Percentiles rank a stretch among this genome's conserved stretches.
Evolutionary conservation across 1,284 basidiomycete genomes (phyloP).

Genomic region (Laetiporus sulphureus): DNA sequence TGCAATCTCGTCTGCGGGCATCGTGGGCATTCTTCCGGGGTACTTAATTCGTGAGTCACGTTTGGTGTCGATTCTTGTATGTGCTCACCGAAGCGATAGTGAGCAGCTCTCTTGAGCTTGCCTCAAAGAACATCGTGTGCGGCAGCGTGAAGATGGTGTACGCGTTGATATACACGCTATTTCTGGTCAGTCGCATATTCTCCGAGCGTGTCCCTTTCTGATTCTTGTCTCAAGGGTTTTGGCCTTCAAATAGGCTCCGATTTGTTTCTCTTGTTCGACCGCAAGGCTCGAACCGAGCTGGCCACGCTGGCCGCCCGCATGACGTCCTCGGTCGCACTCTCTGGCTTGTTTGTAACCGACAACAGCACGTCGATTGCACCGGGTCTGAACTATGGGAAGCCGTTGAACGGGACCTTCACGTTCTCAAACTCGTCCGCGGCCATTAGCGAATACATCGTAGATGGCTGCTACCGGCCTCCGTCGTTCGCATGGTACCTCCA

Average conservation of each 20-base stretch:
- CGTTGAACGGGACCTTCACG: constrained; percentile 66
- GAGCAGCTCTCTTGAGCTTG: constrained; percentile 80
- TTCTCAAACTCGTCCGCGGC: constrained; percentile 53
- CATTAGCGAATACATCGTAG: constrained; percentile 39
- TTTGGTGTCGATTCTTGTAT: constrained; percentile 12
- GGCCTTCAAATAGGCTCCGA: constrained; percentile 86
- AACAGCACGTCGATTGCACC: constrained; percentile 38
- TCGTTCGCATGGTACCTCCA: constrained; percentile 73
- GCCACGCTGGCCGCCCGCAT: constrained; percentile 44
- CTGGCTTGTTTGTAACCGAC: constrained; percentile 64
- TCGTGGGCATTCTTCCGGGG: constrained; percentile 78
- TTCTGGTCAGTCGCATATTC: constrained; percentile 34
- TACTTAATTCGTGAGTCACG: constrained; percentile 67
- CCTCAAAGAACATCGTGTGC: constrained; percentile 83
- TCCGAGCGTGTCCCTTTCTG: not conserved
- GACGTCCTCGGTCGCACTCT: constrained; percentile 42
- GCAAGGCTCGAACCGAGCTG: constrained; percentile 44
- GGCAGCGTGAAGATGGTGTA: constrained; percentile 90
- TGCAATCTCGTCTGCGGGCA: constrained; percentile 77
- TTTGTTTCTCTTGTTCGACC: constrained; percentile 76
- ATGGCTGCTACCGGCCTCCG: constrained; percentile 65
- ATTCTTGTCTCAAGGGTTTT: constrained; percentile 44
- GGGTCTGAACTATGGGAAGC: constrained; percentile 32
- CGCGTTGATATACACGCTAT: constrained; percentile 85
- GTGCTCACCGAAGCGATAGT: constrained; percentile 42